Evolutionary conservation across 2,329 filamentous ascomycete species (phyloP).

Genomic region (Phyllosticta citribraziliensis): DNA sequence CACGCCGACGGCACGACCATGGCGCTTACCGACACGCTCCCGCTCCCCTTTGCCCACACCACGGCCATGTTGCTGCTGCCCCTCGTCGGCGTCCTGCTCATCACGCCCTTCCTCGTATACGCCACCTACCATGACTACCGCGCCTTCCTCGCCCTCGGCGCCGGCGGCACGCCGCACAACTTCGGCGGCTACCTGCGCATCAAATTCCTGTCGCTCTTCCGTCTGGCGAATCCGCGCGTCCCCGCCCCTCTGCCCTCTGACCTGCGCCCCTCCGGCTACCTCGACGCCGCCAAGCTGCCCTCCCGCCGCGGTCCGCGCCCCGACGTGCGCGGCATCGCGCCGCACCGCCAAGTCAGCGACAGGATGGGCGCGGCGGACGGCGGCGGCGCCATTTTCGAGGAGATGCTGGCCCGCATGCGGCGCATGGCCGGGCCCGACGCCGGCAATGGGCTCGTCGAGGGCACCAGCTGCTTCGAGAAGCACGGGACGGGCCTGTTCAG

Average conservation of each 20-base stretch:
- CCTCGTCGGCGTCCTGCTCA: conserved; percentile 16
- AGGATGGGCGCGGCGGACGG: conserved; percentile 39
- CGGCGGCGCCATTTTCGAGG: conserved; percentile 16
- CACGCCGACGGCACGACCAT: not conserved
- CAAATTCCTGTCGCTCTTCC: conserved; percentile 61
- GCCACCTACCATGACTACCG: conserved; percentile 60
- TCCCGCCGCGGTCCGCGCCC: conserved; percentile 56
- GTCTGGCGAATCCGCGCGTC: conserved; percentile 58
- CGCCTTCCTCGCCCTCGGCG: conserved; percentile 67
- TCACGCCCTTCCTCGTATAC: conserved; percentile 13
- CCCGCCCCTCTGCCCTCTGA: conserved; percentile 45
- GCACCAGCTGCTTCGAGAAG: conserved; percentile 71
- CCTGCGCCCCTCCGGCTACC: conserved; percentile 47
- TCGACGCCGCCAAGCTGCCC: conserved; percentile 44
- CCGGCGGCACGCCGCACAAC: conserved; percentile 69
- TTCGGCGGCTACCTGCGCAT: conserved; percentile 63
- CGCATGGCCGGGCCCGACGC: conserved; percentile 17
- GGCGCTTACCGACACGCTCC: not conserved
- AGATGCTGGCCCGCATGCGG: conserved; percentile 34
- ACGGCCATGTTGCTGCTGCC: conserved; percentile 8
- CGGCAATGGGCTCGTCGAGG: conserved; percentile 32
- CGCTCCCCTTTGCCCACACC: not conserved
- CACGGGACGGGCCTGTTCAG: conserved; percentile 70
- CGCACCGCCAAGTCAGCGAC: conserved; percentile 70
- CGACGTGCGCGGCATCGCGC: conserved; percentile 63